phyloP scores from a whole-genome alignment of 257 asterid species.

The Capsicum pubescens region DNA sequence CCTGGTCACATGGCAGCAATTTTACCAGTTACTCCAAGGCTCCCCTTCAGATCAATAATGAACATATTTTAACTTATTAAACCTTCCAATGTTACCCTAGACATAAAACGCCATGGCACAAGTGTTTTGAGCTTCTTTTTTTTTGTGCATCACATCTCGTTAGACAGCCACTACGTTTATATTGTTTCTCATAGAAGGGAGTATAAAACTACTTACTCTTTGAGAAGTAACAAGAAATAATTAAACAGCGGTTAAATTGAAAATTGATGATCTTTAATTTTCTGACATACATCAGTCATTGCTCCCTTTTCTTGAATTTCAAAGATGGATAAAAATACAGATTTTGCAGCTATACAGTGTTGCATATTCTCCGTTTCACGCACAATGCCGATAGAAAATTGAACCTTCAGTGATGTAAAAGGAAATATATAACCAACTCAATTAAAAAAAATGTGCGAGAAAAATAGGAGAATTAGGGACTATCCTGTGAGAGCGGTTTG shows the following conservation, averaged over 20 bases:
- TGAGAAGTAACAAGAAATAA: neutral
- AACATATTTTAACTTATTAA: neutral
- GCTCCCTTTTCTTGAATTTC: neutral
- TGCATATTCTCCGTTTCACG: neutral
- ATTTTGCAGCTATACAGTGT: neutral
- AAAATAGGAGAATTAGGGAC: neutral
- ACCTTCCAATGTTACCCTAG: neutral
- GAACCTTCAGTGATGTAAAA: neutral
- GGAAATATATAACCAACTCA: neutral
- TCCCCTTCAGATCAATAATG: neutral
- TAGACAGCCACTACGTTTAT: conserved; percentile 6
- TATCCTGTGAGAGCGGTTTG: neutral
- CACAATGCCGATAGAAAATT: neutral
- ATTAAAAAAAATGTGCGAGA: neutral
- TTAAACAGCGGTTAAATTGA: neutral
- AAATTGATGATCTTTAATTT: conserved; percentile 3
- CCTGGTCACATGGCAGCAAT: too few species aligned
- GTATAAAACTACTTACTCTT: conserved; percentile 6
- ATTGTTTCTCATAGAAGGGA: conserved; percentile 14
- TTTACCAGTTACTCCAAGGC: too few species aligned
- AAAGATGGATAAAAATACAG: neutral
- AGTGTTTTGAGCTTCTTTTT: conserved; percentile 18
- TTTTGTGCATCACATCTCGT: neutral
- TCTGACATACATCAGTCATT: neutral
- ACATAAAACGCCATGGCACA: neutral